A percentile compares a stretch with the other conserved stretches of the same genome.
Evolutionary conservation across 1,139 yeast genomes (phyloP).

Genomic region (Scheffersomyces cryptocercus): DNA sequence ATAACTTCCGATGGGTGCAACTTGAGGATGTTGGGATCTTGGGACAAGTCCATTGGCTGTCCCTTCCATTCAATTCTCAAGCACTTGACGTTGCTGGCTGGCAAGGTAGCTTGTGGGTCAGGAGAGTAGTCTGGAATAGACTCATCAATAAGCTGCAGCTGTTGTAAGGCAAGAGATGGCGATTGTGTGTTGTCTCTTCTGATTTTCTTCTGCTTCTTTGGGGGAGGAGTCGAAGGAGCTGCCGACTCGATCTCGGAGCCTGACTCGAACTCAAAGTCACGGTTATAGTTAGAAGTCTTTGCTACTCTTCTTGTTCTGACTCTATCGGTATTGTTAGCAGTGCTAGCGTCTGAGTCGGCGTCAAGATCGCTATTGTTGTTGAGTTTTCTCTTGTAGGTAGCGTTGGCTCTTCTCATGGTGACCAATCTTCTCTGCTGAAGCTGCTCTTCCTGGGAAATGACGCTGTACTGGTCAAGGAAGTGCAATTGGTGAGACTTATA

Average conservation of each 20-base stretch:
- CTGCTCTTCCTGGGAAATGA: constrained; percentile 12
- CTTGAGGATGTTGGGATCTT: constrained; percentile 69
- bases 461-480: constrained; percentile 52
- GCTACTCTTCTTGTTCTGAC: constrained; percentile 62
- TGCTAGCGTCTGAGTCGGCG: constrained; percentile 18
- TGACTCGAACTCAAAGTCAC: constrained; percentile 8
- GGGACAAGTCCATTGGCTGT: constrained; percentile 86
- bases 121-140: constrained; percentile 78
- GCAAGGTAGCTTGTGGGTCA: constrained; percentile 54
- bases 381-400: constrained; percentile 14
- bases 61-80: constrained; percentile 97
- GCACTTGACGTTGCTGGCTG: constrained; percentile 64
- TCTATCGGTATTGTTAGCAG: constrained; percentile 35
- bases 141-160: constrained; percentile 55
- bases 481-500: constrained; percentile 50
- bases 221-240: constrained; percentile 16
- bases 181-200: constrained; percentile 25
- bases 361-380: constrained; percentile 32
- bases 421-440: constrained; percentile 13
- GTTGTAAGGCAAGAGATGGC: constrained; percentile 37
- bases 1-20: constrained; percentile 92
- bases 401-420: constrained; percentile 17
- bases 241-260: constrained; percentile 11
- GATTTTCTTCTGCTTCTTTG: constrained; percentile 40
- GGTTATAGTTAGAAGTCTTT: constrained; percentile 18